phyloP scores from a whole-genome alignment of 495 filamentous ascomycete species.

The Lasiosphaeriaceae sp. region DNA sequence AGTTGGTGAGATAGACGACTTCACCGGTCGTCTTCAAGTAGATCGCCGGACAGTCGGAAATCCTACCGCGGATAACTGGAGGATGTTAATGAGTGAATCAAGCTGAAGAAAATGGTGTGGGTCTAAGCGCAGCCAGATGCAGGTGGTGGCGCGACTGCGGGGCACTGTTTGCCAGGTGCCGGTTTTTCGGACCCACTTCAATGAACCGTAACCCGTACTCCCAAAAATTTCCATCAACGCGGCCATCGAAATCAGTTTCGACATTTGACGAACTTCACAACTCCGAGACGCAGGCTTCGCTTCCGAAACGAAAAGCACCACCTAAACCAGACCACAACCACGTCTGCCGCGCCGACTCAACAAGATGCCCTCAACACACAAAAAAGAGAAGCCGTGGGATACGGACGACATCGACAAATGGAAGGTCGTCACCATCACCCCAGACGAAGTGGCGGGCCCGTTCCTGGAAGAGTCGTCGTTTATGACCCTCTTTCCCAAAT shows the following conservation, averaged over 20 bases:
- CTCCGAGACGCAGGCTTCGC: not conserved
- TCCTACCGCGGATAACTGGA: no score
- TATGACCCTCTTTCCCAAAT: conserved; percentile 91
- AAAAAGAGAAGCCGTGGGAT: conserved; percentile 95
- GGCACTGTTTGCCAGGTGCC: not conserved
- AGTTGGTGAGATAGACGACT: no score
- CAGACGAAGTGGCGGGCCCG: conserved; percentile 79
- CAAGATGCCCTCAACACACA: conserved; percentile 88
- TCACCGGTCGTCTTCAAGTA: no score
- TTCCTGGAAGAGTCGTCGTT: conserved; percentile 90
- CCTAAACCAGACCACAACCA: not conserved
- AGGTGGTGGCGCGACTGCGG: no score
- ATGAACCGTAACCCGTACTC: not conserved
- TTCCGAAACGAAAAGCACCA: not conserved
- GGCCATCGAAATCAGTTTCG: not conserved
- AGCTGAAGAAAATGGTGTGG: no score
- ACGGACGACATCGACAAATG: conserved; percentile 97
- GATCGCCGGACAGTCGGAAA: no score
- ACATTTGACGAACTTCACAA: not conserved
- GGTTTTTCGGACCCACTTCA: conserved; percentile 1
- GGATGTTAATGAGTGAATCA: no score
- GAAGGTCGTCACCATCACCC: conserved; percentile 86
- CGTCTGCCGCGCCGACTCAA: not conserved
- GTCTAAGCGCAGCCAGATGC: no score
- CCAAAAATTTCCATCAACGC: conserved; percentile 11